phyloP scores from a whole-genome alignment of 1,139 yeast species.

The Petasospora fabianii region DNA sequence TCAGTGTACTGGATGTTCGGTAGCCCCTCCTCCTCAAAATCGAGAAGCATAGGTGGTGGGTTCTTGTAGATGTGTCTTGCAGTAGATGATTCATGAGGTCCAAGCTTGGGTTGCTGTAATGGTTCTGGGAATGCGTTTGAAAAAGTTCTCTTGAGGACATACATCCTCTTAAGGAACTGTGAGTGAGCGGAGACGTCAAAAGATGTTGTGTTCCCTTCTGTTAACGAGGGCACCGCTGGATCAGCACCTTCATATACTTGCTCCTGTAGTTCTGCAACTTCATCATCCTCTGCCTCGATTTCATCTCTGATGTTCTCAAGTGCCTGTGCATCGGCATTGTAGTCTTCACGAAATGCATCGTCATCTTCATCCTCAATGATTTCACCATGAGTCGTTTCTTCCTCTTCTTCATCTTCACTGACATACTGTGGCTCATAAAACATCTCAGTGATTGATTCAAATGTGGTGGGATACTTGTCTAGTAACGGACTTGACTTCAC shows the following conservation, averaged over 20 bases:
- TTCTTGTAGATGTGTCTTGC: conserved; percentile 18
- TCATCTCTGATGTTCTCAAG: neutral
- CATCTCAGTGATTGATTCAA: conserved; percentile 26
- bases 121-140: conserved; percentile 4
- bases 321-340: conserved; percentile 1
- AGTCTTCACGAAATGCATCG: conserved; percentile 11
- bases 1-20: conserved; percentile 53
- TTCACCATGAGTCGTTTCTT: conserved; percentile 7
- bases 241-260: neutral
- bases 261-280: conserved; percentile 14
- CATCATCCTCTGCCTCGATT: conserved; percentile 20
- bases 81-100: neutral
- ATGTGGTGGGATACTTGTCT: conserved; percentile 21
- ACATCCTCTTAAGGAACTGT: conserved; percentile 1
- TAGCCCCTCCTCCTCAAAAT: conserved; percentile 42
- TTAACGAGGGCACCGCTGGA: neutral
- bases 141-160: conserved; percentile 2
- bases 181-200: conserved; percentile 1
- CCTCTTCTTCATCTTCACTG: conserved; percentile 6
- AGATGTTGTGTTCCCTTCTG: neutral
- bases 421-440: conserved; percentile 27
- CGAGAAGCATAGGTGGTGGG: conserved; percentile 29
- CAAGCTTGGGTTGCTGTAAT: conserved; percentile 1
- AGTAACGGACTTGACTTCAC: conserved; percentile 16
- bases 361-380: conserved; percentile 5